phyloP scores from a whole-genome alignment of 495 filamentous ascomycete genomes.

The Penicillium taxi region DNA sequence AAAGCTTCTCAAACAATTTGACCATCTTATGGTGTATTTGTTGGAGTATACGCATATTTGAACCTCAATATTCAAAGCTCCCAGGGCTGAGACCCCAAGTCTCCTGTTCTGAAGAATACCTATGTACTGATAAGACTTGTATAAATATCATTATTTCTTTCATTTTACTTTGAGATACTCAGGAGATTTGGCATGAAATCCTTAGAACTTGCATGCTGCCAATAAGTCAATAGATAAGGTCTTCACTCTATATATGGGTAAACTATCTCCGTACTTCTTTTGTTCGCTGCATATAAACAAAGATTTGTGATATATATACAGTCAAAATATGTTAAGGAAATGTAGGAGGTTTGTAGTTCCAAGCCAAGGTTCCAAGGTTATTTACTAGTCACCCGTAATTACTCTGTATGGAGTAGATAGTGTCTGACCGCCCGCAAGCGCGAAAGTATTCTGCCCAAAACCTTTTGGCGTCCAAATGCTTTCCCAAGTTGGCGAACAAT shows the following conservation, averaged over 20 bases:
- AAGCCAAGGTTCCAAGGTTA: too few relatives aligned
- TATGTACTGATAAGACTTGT: conserved; percentile 14
- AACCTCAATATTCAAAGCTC: conserved; percentile 3
- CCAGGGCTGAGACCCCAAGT: conserved; percentile 1
- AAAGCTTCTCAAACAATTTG: conserved; percentile 10
- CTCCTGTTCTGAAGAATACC: too few relatives aligned
- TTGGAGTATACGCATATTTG: conserved; percentile 14
- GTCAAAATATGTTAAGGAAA: too few relatives aligned
- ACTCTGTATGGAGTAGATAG: not conserved
- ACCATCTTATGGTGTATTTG: conserved; percentile 4
- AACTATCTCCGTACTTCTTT: too few relatives aligned
- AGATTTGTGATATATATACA: too few relatives aligned
- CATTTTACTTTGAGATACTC: not conserved
- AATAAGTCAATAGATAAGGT: not conserved
- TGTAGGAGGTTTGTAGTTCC: too few relatives aligned
- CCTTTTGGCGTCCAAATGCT: not conserved
- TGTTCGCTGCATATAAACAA: too few relatives aligned
- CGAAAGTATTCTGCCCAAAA: not conserved
- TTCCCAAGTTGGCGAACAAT: not conserved
- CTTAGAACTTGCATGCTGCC: not conserved
- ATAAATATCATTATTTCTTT: conserved; percentile 21
- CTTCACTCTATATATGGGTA: too few relatives aligned
- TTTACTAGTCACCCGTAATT: not conserved
- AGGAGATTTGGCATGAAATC: not conserved
- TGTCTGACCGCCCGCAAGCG: not conserved